Base-by-base conservation (phyloP, 1,139 yeast species). In the Waltiozyma sp. region DNA sequence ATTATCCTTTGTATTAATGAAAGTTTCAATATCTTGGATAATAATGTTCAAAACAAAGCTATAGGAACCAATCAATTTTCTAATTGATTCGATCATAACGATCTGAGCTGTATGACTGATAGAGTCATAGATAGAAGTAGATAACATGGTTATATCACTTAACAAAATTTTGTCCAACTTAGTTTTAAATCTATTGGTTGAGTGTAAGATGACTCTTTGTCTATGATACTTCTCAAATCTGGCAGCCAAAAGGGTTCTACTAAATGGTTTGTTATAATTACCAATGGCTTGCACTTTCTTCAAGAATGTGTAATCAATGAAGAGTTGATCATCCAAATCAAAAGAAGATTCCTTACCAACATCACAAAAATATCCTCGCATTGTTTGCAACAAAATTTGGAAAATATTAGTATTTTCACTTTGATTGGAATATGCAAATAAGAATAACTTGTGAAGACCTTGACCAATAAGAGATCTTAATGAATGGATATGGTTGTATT, bases 321-420 rank as follows among this genome's bases (percentile, higher is more conserved):
- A 57, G 11, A 70, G 60, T 38, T 65, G 67, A 34, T 72, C 74
- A 48, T 80, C 76, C 13, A 74, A 65, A 42, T 73, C 81, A 41
- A 81, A 73, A 1, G 81, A 66, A 14, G 84, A 68, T 53, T 85
- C 95, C 49, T 77, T 71, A 1, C 95, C 95, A 24, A 84, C 83
- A 58, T 88, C 94, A 16, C 85, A 73, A 49, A 91, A 77, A 88
- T 95, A 91, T 11, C 83, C 77, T 52, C 83, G 79, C 43, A 83
- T 60, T 2, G 81, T 81, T 55, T 78, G 77, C 40, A 88, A 63
- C 40, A 82, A 69, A 38, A 79, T 77, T 52, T 78, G 78, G 59
- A 80, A 75, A 18, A 85, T 62, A 16, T 77, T 75, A n/a, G 86
- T 75, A 49, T 86, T 83, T 49, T 84, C 88, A 43, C 74, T 78